A percentile compares a stretch with the other conserved stretches of the same genome.
phyloP scores from a whole-genome alignment of 345 rosid genomes.

The Pistacia vera region DNA sequence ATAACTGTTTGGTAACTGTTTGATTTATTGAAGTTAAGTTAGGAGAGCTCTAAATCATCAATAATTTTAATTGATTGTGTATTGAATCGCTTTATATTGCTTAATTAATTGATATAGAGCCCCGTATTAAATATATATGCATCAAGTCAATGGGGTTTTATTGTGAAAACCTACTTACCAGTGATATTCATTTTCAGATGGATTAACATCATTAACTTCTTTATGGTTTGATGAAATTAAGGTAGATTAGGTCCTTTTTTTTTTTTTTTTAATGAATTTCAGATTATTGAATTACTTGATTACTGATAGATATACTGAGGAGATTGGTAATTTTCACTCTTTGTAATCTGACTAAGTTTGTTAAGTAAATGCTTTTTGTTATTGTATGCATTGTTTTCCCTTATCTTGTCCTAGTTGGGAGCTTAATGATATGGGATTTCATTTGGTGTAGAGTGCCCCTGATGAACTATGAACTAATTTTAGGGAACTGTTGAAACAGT shows the following conservation, averaged over 20 bases:
- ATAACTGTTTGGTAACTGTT: constrained; percentile 17
- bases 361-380: neutral
- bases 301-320: too few species aligned
- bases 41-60: neutral
- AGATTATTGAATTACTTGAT: neutral
- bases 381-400: neutral
- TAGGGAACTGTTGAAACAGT: neutral
- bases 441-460: neutral
- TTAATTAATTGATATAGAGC: neutral
- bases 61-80: neutral
- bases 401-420: neutral
- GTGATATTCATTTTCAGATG: too few species aligned
- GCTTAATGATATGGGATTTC: neutral
- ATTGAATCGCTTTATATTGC: neutral
- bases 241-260: too few species aligned
- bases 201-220: too few species aligned
- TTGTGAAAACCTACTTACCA: too few species aligned
- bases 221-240: too few species aligned
- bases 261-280: too few species aligned
- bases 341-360: neutral
- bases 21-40: neutral
- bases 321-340: too few species aligned
- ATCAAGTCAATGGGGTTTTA: neutral
- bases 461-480: neutral
- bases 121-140: neutral